phyloP scores from a whole-genome alignment of 2,329 filamentous ascomycete genomes.

The Ascocoryne sarcoides region DNA sequence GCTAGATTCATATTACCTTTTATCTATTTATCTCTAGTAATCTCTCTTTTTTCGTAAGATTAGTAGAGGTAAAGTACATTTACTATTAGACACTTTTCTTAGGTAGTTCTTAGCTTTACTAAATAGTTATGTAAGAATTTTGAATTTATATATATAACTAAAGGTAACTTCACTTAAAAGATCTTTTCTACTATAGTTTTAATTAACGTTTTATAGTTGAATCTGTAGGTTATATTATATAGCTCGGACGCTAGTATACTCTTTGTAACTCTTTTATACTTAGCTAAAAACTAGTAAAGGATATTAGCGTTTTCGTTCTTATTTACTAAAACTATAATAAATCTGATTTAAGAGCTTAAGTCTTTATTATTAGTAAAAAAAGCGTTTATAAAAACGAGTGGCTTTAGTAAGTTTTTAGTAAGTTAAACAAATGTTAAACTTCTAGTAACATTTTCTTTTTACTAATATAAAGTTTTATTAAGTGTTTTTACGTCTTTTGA shows the following conservation, averaged over 20 bases:
- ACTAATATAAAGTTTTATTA: no score
- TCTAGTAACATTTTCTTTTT: constrained; percentile 1
- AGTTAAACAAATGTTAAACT: constrained; percentile 2
- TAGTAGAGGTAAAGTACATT: background rate
- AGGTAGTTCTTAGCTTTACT: constrained; percentile 1
- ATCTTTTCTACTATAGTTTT: constrained; percentile 2
- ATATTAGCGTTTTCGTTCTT: constrained; percentile 1
- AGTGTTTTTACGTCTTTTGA: no score
- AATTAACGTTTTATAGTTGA: background rate
- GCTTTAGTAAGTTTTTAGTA: constrained; percentile 1
- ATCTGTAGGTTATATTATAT: no score
- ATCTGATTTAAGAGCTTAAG: background rate
- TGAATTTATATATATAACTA: constrained; percentile 2
- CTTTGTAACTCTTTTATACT: no score
- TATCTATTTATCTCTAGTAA: constrained; percentile 1
- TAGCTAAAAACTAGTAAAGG: background rate
- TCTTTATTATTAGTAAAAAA: constrained; percentile 3
- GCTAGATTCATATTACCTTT: no score
- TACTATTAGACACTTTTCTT: no score
- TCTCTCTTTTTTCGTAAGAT: background rate
- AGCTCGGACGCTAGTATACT: constrained; percentile 3
- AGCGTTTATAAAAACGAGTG: background rate
- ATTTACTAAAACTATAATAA: no score
- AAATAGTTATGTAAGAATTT: constrained; percentile 1
- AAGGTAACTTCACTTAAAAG: background rate